Evolutionary conservation across 345 rosid genomes (phyloP), one percentile per base, ranked within the genome.

Genomic region (Ricinus communis): DNA sequence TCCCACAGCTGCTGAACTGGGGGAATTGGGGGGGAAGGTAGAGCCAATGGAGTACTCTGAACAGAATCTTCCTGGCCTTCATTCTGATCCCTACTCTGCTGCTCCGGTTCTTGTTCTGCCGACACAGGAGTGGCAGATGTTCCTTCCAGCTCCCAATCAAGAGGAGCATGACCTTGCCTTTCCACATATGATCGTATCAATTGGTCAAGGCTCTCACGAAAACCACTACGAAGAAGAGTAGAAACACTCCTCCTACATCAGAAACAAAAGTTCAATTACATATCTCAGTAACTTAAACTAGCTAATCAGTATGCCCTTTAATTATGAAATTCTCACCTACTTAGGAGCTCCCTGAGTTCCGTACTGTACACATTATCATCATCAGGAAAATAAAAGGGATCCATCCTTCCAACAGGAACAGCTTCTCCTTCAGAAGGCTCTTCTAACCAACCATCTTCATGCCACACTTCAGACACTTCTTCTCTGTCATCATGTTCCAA

Each of bases 231-330:
- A 62, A 94, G 93, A 80, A 94, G 96, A 72, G 84, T 91, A 63
- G 98, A 91, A 49, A 94, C 99, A 55, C 97, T 88, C 84, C 99
- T 87, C 93, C 98, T 94, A 72, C 63, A 74, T 65, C 41, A 78
- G 38, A 7, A 75, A 73, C 70, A 72, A 36, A 63, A 58, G 19
- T 56, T 67, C 46, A 21, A 47, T 76, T 58, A 80, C 67, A 66
- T 46, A 58, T 66, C 50, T 22, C 28, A 62, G 21, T n/a, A 18
- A 69, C 18, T 43, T 15, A 67, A 27, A 70, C 18, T 7, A 24
- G 53, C 51, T 15, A 63, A 62, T 3, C 16, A 47, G 64, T 8
- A 74, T 46, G 24, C 31, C 60, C 31, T 43, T 31, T 30, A 45
- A 43, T 46, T 55, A 80, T 13, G 38, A 43, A 43, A 77, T 61